Percentiles rank a stretch among this genome's conserved stretches.
These are phyloP conservation scores for Thelephora terrestris DNA, from an alignment of 1,284 basidiomycete genomes.

Conservation along the genomic window DNA sequence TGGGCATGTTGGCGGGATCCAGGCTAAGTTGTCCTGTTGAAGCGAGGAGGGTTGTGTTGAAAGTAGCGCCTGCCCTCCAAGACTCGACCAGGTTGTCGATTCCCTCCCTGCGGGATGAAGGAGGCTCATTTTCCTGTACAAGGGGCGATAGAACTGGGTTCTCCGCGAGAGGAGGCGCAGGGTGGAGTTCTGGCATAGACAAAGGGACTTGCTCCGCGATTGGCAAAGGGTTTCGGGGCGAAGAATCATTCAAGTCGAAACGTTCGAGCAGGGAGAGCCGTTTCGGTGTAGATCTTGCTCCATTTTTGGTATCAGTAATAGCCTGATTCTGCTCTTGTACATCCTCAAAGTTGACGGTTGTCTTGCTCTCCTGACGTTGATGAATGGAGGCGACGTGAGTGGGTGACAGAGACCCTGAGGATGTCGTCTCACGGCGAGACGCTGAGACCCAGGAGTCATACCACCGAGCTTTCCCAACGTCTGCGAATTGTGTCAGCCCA, in stretches of 20 bases:
- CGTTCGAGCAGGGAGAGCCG: conserved; percentile 62
- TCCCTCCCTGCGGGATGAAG: conserved; percentile 33
- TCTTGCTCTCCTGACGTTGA: conserved; percentile 44
- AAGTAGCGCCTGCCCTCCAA: conserved; percentile 50
- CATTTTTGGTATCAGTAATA: conserved; percentile 13
- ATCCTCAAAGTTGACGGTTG: conserved; percentile 29
- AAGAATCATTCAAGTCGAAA: conserved; percentile 29
- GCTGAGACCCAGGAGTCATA: conserved; percentile 56
- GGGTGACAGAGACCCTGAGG: conserved; percentile 32
- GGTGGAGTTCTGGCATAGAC: no score
- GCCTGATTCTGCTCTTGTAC: conserved; percentile 9
- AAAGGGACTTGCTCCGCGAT: no score
- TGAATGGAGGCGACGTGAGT: conserved; percentile 34
- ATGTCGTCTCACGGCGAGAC: conserved; percentile 30
- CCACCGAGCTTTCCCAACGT: conserved; percentile 56
- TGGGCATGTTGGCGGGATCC: conserved; percentile 44
- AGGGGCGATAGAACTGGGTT: conserved; percentile 42
- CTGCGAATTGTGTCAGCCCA: not conserved
- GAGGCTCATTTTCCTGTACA: conserved; percentile 48
- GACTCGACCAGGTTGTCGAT: conserved; percentile 48
- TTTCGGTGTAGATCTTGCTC: conserved; percentile 41
- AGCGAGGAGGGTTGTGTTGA: conserved; percentile 35
- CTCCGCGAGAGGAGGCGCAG: not conserved
- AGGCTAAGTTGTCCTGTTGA: conserved; percentile 42
- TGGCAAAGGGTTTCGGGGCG: no score